Evolutionary conservation across 75 land plant genomes (phyloP).

Genomic region (Cryptomeria japonica): DNA sequence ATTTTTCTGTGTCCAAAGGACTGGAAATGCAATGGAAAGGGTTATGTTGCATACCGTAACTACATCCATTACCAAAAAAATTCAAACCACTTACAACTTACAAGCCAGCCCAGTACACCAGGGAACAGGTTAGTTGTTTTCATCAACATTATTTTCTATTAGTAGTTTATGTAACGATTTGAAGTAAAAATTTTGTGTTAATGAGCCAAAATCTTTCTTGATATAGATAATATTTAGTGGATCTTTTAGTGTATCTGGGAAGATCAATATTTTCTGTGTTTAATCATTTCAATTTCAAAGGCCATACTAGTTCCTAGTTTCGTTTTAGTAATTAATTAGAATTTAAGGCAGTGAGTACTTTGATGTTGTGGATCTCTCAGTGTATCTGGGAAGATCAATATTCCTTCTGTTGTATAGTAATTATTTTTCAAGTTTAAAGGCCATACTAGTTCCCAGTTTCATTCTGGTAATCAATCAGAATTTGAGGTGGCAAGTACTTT

Average conservation of each 20-base stretch:
- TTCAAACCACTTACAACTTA: conserved; percentile 42
- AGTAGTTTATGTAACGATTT: background rate
- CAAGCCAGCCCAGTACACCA: conserved; percentile 59
- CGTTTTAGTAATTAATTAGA: background rate
- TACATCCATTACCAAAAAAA: conserved; percentile 68
- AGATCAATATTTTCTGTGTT: background rate
- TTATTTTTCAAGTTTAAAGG: background rate
- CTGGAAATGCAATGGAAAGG: conserved; percentile 93
- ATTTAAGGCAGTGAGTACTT: background rate
- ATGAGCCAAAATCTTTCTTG: background rate
- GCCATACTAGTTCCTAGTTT: background rate
- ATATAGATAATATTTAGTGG: background rate
- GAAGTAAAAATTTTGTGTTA: background rate
- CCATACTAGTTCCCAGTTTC: background rate
- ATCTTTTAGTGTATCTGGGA: background rate
- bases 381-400: background rate
- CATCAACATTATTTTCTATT: background rate
- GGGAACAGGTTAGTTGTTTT: conserved; percentile 51
- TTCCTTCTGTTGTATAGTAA: no score
- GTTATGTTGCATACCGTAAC: conserved; percentile 78
- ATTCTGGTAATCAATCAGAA: background rate
- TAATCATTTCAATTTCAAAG: background rate
- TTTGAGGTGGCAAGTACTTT: background rate
- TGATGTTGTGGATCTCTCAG: background rate
- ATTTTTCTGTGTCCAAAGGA: conserved; percentile 31